Percentiles rank a stretch among this genome's conserved stretches.
Conservation (phyloP, 2,329 filamentous ascomycete genomes). For the Aspergillus clavatus region DNA sequence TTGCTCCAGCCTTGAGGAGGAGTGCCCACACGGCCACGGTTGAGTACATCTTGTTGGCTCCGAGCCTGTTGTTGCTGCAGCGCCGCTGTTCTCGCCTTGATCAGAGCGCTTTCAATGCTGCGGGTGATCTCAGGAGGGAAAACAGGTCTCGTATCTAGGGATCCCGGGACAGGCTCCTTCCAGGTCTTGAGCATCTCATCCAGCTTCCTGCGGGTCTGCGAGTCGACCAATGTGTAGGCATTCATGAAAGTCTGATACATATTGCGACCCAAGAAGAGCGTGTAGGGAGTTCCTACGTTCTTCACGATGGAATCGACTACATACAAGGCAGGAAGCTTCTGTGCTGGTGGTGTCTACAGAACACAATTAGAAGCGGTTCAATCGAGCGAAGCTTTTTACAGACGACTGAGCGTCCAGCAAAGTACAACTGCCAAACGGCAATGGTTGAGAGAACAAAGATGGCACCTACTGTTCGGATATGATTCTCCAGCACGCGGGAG, state of each 20-base stretch:
- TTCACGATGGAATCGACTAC: slow-evolving; percentile 98
- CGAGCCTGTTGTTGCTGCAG: slow-evolving; percentile 47
- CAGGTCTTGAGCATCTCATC: slow-evolving; percentile 97
- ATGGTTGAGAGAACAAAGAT: slow-evolving; percentile 6
- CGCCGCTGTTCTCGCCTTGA: slow-evolving; percentile 67
- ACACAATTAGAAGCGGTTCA: slow-evolving; percentile 31
- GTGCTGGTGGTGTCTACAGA: slow-evolving; percentile 72
- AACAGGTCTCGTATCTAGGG: slow-evolving; percentile 85
- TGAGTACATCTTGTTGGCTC: slow-evolving; percentile 53
- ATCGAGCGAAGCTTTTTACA: slow-evolving; percentile 22
- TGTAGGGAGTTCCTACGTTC: slow-evolving; percentile 97
- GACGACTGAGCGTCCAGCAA: slow-evolving; percentile 10
- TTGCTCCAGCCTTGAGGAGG: slow-evolving; percentile 59
- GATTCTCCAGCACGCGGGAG: slow-evolving; percentile 80
- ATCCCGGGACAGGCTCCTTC: slow-evolving; percentile 94
- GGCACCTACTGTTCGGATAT: slow-evolving; percentile 84
- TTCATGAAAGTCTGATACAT: slow-evolving; percentile 96
- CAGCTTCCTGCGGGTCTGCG: slow-evolving; percentile 77
- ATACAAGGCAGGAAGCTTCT: slow-evolving; percentile 93
- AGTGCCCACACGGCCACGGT: slow-evolving; percentile 48
- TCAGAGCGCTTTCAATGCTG: slow-evolving; percentile 88
- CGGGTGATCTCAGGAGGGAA: slow-evolving; percentile 82
- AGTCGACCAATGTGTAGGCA: slow-evolving; percentile 84
- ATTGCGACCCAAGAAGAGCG: slow-evolving; percentile 85
- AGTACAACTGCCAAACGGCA: slow-evolving; percentile 10